Evolutionary conservation across 140 eudicot genomes (phyloP).

Genomic region (Flaveria floridana): DNA sequence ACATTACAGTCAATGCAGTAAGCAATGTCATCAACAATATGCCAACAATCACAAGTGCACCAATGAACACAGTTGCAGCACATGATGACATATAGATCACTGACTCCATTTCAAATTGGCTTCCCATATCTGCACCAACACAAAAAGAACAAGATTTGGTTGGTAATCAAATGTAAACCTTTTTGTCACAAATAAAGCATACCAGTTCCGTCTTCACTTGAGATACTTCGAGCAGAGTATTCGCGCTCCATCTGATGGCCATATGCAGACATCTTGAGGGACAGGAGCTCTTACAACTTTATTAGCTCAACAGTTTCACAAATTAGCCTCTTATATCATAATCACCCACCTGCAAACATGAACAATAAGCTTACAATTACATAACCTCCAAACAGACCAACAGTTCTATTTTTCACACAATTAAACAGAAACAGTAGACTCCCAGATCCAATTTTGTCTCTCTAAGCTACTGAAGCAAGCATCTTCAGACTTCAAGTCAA

Average conservation of each 20-base stretch:
- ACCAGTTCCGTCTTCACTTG: conserved; percentile 59
- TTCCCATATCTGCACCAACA: conserved; percentile 50
- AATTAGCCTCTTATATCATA: conserved; percentile 11
- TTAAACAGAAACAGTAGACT: conserved; percentile 21
- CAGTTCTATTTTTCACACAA: background rate
- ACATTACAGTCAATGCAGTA: conserved; percentile 55
- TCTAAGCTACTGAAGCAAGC: conserved; percentile 17
- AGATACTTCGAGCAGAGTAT: conserved; percentile 43
- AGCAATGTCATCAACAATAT: conserved; percentile 53
- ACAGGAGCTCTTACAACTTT: conserved; percentile 13
- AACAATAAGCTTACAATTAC: background rate
- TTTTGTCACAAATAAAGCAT: conserved; percentile 5
- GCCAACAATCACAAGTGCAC: conserved; percentile 50
- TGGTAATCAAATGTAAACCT: conserved; percentile 5
- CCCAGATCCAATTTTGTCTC: conserved; percentile 20
- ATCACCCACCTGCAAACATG: conserved; percentile 12
- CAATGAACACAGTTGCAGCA: conserved; percentile 63
- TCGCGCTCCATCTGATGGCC: conserved; percentile 66
- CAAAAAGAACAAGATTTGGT: conserved; percentile 24
- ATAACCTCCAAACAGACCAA: conserved; percentile 9
- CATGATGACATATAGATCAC: conserved; percentile 69
- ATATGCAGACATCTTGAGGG: conserved; percentile 50
- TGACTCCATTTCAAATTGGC: conserved; percentile 44
- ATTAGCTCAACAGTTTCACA: conserved; percentile 11
- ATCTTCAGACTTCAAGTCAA: conserved; percentile 15